These are phyloP conservation scores for Cadophora gregata DNA, from an alignment of 2,329 filamentous ascomycete genomes.

Conservation along the genomic window DNA sequence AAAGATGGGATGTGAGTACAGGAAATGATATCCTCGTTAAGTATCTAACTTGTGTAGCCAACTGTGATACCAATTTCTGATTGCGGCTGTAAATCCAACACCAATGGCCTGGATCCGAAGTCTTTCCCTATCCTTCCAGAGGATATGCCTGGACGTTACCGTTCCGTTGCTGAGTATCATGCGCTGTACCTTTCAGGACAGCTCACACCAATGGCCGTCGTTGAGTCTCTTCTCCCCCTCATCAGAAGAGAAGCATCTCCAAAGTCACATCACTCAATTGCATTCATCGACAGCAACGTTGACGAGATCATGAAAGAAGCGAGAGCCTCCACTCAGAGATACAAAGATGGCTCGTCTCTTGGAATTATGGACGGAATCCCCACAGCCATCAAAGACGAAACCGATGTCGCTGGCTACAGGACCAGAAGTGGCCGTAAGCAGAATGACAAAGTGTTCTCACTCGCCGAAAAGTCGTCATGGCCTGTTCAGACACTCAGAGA, in stretches of 20 bases:
- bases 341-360: constrained; percentile 67
- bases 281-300: constrained; percentile 72
- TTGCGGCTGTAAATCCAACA: constrained; percentile 23
- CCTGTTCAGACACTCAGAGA: constrained; percentile 73
- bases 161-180: constrained; percentile 78
- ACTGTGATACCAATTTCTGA: constrained; percentile 57
- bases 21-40: background rate
- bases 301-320: constrained; percentile 72
- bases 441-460: constrained; percentile 81
- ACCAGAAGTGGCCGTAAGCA: constrained; percentile 75
- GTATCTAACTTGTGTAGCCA: constrained; percentile 50
- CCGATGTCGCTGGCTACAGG: constrained; percentile 74
- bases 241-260: constrained; percentile 64
- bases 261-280: constrained; percentile 67
- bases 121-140: constrained; percentile 51
- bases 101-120: constrained; percentile 48
- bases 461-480: constrained; percentile 70
- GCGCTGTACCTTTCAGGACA: constrained; percentile 72
- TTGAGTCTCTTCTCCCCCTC: constrained; percentile 72
- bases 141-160: constrained; percentile 59
- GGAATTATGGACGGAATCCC: constrained; percentile 82
- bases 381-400: constrained; percentile 83
- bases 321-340: constrained; percentile 74
- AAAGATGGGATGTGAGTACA: constrained; percentile 55
- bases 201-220: constrained; percentile 74